Conservation (phyloP, 495 filamentous ascomycete genomes). For the Annulohypoxylon moriforme region DNA sequence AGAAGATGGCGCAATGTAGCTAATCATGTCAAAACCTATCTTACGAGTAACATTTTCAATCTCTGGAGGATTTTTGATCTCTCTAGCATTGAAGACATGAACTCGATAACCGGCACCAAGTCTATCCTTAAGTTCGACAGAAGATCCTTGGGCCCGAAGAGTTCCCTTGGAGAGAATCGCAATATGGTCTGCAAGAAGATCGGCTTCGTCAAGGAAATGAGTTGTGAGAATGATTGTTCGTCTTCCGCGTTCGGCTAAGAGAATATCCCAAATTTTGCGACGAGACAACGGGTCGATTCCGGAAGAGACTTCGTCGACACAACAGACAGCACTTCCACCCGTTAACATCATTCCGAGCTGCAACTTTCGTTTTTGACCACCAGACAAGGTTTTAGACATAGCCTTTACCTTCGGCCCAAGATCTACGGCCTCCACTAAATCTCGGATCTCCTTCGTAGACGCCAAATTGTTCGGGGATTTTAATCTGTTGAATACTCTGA, state of each 20-base stretch:
- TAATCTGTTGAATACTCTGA: slow-evolving; percentile 78
- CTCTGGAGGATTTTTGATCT: slow-evolving; percentile 58
- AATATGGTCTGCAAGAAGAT: slow-evolving; percentile 80
- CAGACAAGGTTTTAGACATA: slow-evolving; percentile 75
- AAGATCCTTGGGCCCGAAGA: slow-evolving; percentile 77
- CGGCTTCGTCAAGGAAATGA: slow-evolving; percentile 84
- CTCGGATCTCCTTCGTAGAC: slow-evolving; percentile 62
- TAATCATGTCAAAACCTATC: slow-evolving; percentile 72
- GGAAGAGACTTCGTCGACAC: slow-evolving; percentile 86
- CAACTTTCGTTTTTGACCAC: slow-evolving; percentile 90
- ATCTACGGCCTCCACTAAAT: slow-evolving; percentile 74
- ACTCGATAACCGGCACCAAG: slow-evolving; percentile 82
- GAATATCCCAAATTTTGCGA: slow-evolving; percentile 89
- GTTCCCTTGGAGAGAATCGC: slow-evolving; percentile 80
- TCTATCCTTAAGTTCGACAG: slow-evolving; percentile 76
- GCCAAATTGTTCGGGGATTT: slow-evolving; percentile 70
- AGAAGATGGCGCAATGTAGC: slow-evolving; percentile 74
- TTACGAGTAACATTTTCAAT: slow-evolving; percentile 67
- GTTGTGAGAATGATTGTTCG: slow-evolving; percentile 87
- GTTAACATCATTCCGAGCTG: slow-evolving; percentile 95
- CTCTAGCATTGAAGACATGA: slow-evolving; percentile 68
- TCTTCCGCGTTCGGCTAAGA: slow-evolving; percentile 79
- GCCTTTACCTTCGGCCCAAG: slow-evolving; percentile 75
- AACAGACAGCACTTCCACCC: slow-evolving; percentile 84
- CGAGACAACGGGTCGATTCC: slow-evolving; percentile 85